These are phyloP conservation scores for Scedosporium boydii DNA, from an alignment of 2,329 filamentous ascomycete species.

Conservation along the genomic window DNA sequence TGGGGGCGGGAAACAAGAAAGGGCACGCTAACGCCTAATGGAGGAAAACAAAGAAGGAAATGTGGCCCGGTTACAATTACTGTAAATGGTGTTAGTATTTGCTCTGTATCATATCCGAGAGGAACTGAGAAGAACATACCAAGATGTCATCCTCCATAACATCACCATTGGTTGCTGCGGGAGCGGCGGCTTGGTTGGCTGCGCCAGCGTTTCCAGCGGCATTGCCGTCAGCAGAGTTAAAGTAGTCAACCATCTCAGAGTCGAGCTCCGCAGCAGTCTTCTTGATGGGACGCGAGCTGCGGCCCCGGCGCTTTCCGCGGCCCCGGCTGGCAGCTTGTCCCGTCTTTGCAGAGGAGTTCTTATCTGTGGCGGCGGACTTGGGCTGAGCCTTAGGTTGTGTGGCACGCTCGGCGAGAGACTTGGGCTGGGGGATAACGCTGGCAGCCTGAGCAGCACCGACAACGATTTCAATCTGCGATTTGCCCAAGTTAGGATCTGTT, in stretches of 20 bases:
- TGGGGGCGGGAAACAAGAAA: not conserved
- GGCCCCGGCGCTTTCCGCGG: constrained; percentile 42
- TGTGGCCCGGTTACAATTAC: not conserved
- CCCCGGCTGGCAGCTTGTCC: constrained; percentile 34
- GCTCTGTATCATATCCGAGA: not conserved
- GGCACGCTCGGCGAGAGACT: constrained; percentile 76
- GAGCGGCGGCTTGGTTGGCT: constrained; percentile 34
- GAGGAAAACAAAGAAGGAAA: constrained; percentile 1
- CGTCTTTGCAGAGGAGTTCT: constrained; percentile 46
- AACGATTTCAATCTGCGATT: constrained; percentile 73
- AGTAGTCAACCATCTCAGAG: constrained; percentile 97
- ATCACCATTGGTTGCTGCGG: constrained; percentile 39
- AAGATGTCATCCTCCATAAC: constrained; percentile 62
- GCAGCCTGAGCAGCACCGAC: constrained; percentile 67
- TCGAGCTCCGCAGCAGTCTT: constrained; percentile 96
- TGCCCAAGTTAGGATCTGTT: not conserved
- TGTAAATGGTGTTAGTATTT: not conserved
- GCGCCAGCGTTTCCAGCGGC: constrained; percentile 36
- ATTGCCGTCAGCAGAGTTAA: constrained; percentile 43
- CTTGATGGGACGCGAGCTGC: constrained; percentile 53
- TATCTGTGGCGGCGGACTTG: constrained; percentile 70
- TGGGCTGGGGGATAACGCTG: constrained; percentile 53
- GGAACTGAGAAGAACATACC: constrained; percentile 6
- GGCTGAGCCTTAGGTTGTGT: constrained; percentile 64
- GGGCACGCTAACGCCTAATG: constrained; percentile 7